Evolutionary conservation across 495 filamentous ascomycete species (phyloP), one percentile per base, ranked within the genome.

Genomic region (Lasiosphaeriaceae sp.): DNA sequence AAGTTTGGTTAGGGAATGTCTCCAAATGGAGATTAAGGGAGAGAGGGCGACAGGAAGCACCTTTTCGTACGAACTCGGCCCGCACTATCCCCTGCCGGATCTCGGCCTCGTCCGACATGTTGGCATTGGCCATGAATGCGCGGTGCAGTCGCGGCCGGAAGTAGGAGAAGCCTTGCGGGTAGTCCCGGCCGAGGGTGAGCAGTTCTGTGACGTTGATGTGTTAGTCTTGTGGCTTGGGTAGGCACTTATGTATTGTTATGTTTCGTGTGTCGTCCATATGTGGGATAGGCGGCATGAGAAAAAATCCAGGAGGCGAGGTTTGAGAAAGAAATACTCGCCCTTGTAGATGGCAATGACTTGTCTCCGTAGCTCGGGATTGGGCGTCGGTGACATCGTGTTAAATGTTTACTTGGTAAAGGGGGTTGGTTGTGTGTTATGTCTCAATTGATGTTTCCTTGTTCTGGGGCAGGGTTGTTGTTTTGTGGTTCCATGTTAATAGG

Each of bases 271-370:
- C 16, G 23, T 26, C n/a, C n/a, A n/a, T n/a, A 43, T 14, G 35
- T 1, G 37, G 23, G 46, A 50, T 3, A 43, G 37, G 34, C 17
- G 19, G 14, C 8, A 31, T 52, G 26, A 17, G 26, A 39, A 34
- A 29, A 26, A 34, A 31, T 22, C 11, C 4, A 31, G 26, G 26
- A 31, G 3, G 26, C 9, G 26, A 31, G 9, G 26, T 3, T 4
- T 9, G 26, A 9, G 9, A 9, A 43, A 22, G 22, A 3, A 24
- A 22, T 19, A 60, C 69, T 14, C 70, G 90, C 92, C 89, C 85
- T 96, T 97, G 78, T 98, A 98, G 50, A 97, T 83, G 19, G 80
- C 80, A 51, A 96, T 90, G 31, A 97, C 94, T 67, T 96, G 84
- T 49, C 81, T 77, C 47, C 92, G 83, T 5, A 96, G 81, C 54